phyloP scores from a whole-genome alignment of 1,284 basidiomycete species.

The Trichosporon faecale region DNA sequence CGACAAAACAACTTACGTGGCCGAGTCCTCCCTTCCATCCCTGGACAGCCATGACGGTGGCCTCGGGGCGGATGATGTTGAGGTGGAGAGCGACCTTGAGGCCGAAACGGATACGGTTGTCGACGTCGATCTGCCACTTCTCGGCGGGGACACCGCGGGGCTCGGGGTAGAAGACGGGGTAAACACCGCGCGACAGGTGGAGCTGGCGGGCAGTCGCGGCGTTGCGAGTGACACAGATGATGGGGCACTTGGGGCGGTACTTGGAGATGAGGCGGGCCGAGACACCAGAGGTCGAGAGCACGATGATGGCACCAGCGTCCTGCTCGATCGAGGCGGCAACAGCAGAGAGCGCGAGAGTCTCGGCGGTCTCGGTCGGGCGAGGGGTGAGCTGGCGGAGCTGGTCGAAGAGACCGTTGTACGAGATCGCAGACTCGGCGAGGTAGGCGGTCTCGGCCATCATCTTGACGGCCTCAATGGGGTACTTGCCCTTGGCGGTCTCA shows the following conservation, averaged over 20 bases:
- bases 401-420: conserved; percentile 87
- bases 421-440: conserved; percentile 88
- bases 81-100: conserved; percentile 81
- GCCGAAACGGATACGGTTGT: conserved; percentile 68
- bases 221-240: conserved; percentile 95
- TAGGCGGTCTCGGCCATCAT: conserved; percentile 99
- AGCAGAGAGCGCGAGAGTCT: conserved; percentile 90
- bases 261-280: conserved; percentile 96
- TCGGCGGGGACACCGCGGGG: conserved; percentile 78
- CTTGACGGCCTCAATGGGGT: conserved; percentile 89
- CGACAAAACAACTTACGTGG: conserved; percentile 58
- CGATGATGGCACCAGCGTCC: conserved; percentile 87
- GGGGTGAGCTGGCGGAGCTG: conserved; percentile 74
- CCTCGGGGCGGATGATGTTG: conserved; percentile 84
- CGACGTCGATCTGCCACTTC: conserved; percentile 97
- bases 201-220: conserved; percentile 93
- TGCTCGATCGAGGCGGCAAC: conserved; percentile 94
- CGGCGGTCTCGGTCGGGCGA: conserved; percentile 84
- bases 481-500: conserved; percentile 93
- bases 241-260: conserved; percentile 90
- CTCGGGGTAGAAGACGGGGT: conserved; percentile 92
- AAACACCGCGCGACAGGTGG: conserved; percentile 94
- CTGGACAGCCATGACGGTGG: conserved; percentile 90
- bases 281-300: conserved; percentile 88
- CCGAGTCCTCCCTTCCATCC: conserved; percentile 98